Conservation (phyloP, 2,329 filamentous ascomycete genomes). For the Calonectria pseudoreteaudii region DNA sequence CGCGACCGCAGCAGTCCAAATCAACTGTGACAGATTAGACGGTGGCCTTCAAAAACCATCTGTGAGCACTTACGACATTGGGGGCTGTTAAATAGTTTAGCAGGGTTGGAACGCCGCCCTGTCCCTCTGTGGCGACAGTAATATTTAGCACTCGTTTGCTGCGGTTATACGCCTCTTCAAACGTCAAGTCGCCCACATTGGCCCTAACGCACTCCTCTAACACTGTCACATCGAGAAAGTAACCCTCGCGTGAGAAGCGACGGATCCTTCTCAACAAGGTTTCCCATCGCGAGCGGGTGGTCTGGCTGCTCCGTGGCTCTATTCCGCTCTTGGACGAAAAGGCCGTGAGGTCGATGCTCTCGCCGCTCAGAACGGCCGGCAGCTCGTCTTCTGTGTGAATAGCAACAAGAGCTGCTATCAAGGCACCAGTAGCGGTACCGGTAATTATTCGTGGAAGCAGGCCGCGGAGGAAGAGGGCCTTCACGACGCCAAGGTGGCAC, state of each 20-base stretch:
- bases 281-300: slow-evolving; percentile 58
- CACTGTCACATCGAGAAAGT: slow-evolving; percentile 85
- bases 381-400: slow-evolving; percentile 90
- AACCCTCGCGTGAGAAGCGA: slow-evolving; percentile 80
- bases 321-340: slow-evolving; percentile 65
- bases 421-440: slow-evolving; percentile 88
- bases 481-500: slow-evolving; percentile 91
- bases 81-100: slow-evolving; percentile 94
- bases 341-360: slow-evolving; percentile 84
- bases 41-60: background rate
- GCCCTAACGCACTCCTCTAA: slow-evolving; percentile 86
- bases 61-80: slow-evolving; percentile 77
- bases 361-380: slow-evolving; percentile 79
- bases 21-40: slow-evolving; percentile 64
- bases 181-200: slow-evolving; percentile 90
- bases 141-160: slow-evolving; percentile 93
- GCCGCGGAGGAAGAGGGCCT: slow-evolving; percentile 83
- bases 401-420: slow-evolving; percentile 89
- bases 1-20: slow-evolving; percentile 82
- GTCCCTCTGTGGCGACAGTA: slow-evolving; percentile 81
- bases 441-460: slow-evolving; percentile 91
- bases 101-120: slow-evolving; percentile 82
- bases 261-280: slow-evolving; percentile 75
- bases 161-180: slow-evolving; percentile 89
- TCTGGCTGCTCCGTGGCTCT: slow-evolving; percentile 50